phyloP scores from a whole-genome alignment of 2,329 filamentous ascomycete genomes.

The Fusarium multiceps region DNA sequence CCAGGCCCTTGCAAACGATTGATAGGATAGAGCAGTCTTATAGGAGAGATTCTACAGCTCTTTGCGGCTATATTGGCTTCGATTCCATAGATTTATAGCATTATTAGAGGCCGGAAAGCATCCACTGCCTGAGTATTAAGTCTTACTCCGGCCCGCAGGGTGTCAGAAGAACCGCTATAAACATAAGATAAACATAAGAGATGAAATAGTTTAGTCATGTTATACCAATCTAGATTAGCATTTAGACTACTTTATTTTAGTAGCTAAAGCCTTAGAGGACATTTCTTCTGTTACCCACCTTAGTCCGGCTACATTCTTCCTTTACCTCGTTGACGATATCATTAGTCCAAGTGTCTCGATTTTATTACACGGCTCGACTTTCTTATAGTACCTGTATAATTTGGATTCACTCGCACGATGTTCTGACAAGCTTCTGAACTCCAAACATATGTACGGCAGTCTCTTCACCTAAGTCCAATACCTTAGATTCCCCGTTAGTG shows the following conservation, averaged over 20 bases:
- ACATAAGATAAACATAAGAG: no score
- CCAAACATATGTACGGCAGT: background rate
- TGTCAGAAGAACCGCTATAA: no score
- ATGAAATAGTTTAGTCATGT: no score
- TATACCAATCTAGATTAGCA: no score
- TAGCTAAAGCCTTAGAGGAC: no score
- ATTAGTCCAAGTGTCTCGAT: background rate
- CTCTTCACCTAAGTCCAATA: background rate
- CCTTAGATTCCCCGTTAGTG: background rate
- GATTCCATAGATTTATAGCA: background rate
- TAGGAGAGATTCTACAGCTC: background rate
- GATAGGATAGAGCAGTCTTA: background rate
- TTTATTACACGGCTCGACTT: background rate
- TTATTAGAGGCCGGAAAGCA: background rate
- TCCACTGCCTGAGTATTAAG: background rate
- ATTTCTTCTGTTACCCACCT: no score
- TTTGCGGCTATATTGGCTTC: background rate
- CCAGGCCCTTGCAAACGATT: background rate
- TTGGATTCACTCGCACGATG: background rate
- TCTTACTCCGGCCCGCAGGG: background rate
- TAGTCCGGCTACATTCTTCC: background rate
- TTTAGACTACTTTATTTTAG: no score
- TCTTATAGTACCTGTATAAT: background rate
- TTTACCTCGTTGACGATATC: background rate
- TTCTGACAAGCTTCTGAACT: background rate